These are phyloP conservation scores for Reutealis trisperma DNA, from an alignment of 345 rosid genomes.

Conservation along the genomic window DNA sequence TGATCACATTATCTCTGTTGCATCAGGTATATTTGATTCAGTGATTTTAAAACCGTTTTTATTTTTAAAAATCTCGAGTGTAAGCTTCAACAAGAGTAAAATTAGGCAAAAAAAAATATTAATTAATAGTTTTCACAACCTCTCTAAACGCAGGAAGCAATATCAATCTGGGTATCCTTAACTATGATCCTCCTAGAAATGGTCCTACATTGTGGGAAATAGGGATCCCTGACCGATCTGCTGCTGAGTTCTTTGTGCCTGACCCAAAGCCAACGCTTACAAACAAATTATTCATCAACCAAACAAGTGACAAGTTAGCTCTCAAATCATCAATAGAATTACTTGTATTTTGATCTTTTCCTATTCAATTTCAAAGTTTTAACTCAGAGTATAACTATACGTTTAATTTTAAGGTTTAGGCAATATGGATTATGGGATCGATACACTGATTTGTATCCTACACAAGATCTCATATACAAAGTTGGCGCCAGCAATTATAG, in stretches of 20 bases:
- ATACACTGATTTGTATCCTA: conserved; percentile 27
- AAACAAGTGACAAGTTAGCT: conserved; percentile 34
- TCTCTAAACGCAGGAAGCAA: conserved; percentile 40
- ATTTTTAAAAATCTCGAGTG: too few relatives aligned
- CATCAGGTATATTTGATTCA: conserved; percentile 44
- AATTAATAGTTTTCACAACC: too few relatives aligned
- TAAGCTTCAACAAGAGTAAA: too few relatives aligned
- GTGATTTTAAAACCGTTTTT: too few relatives aligned
- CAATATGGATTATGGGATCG: conserved; percentile 36
- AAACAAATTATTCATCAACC: conserved; percentile 37
- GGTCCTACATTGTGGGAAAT: conserved; percentile 91
- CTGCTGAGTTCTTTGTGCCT: conserved; percentile 73
- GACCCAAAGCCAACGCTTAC: conserved; percentile 51
- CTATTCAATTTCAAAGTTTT: too few relatives aligned
- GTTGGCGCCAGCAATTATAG: conserved; percentile 11
- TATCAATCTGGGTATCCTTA: conserved; percentile 43
- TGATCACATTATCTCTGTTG: conserved; percentile 34
- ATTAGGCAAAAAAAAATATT: too few relatives aligned
- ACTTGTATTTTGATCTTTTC: too few relatives aligned
- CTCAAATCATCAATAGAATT: not conserved
- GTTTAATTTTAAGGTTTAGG: conserved; percentile 16
- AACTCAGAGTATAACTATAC: not conserved
- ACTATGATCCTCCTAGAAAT: conserved; percentile 59
- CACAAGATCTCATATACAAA: conserved; percentile 16
- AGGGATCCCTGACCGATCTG: conserved; percentile 80